Percentiles rank a stretch among this genome's conserved stretches.
phyloP scores from a whole-genome alignment of 2,329 filamentous ascomycete species.

The Aspergillus eucalypticola region DNA sequence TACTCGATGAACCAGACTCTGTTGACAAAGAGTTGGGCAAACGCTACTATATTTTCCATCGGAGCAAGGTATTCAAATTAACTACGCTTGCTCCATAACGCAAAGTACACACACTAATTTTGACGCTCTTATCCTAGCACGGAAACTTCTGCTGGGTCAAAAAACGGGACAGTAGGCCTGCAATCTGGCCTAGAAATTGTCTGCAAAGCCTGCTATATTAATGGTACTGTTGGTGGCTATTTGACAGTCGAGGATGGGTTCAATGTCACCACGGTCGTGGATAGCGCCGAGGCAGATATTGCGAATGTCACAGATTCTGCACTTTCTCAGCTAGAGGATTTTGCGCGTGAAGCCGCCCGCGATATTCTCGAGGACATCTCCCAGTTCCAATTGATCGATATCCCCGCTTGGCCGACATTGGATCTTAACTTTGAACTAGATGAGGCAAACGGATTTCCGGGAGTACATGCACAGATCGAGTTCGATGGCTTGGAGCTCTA shows the following conservation, averaged over 20 bases:
- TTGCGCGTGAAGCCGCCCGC: not conserved
- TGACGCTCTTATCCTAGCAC: not conserved
- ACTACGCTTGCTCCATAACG: not conserved
- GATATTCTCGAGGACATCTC: not conserved
- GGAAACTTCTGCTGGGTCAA: not conserved
- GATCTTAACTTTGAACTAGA: constrained; percentile 8
- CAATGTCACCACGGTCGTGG: constrained; percentile 1
- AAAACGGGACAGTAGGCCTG: not conserved
- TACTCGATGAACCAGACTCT: constrained; percentile 2
- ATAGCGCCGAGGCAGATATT: not conserved
- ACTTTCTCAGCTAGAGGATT: not conserved
- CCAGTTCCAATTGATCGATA: not conserved
- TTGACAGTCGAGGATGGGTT: not conserved
- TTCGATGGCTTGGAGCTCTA: constrained; percentile 10
- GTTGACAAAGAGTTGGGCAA: constrained; percentile 5
- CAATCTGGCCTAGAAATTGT: not conserved
- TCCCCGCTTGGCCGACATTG: constrained; percentile 11
- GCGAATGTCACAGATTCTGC: constrained; percentile 1
- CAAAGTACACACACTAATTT: not conserved
- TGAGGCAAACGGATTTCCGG: not conserved
- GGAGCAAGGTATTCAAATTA: not conserved
- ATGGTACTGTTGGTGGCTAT: constrained; percentile 5
- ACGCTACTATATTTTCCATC: constrained; percentile 7
- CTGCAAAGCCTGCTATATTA: constrained; percentile 11
- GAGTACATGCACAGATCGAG: constrained; percentile 1